Evolutionary conservation across 2,329 filamentous ascomycete species (phyloP).

Genomic region (Aspergillus pseudoviridinutans): DNA sequence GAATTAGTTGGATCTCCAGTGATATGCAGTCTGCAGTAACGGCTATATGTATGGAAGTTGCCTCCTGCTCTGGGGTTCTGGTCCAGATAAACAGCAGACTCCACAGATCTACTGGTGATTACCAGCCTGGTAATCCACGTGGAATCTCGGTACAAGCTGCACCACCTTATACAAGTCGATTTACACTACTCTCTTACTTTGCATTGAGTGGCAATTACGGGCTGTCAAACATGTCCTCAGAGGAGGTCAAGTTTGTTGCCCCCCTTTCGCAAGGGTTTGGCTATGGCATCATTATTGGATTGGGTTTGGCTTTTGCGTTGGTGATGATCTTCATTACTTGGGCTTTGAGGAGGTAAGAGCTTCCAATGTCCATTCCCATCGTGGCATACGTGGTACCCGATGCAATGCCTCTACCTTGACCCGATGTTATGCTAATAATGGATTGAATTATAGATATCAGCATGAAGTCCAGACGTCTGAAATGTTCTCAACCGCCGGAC

Average conservation of each 20-base stretch:
- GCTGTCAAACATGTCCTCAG: constrained; percentile 17
- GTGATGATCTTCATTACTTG: constrained; percentile 73
- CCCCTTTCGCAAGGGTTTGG: constrained; percentile 58
- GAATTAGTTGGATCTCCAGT: neutral
- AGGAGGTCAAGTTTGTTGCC: constrained; percentile 25
- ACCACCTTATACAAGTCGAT: neutral
- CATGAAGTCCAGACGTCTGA: constrained; percentile 80
- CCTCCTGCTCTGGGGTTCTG: neutral
- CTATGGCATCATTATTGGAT: constrained; percentile 72
- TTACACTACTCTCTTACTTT: neutral
- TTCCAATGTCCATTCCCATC: neutral
- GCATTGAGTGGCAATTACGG: neutral
- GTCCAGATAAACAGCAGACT: neutral
- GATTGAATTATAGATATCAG: constrained; percentile 49
- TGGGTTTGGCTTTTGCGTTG: constrained; percentile 70
- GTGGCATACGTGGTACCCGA: neutral
- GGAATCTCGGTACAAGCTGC: neutral
- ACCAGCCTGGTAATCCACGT: neutral
- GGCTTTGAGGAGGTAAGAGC: constrained; percentile 57
- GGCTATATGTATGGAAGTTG: constrained; percentile 6
- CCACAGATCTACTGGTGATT: neutral
- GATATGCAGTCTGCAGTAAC: neutral
- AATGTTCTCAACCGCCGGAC: constrained; percentile 85
- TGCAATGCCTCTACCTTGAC: neutral
- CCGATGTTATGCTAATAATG: neutral